phyloP scores from a whole-genome alignment of 306 rosid species.

The Quillaja saponaria region DNA sequence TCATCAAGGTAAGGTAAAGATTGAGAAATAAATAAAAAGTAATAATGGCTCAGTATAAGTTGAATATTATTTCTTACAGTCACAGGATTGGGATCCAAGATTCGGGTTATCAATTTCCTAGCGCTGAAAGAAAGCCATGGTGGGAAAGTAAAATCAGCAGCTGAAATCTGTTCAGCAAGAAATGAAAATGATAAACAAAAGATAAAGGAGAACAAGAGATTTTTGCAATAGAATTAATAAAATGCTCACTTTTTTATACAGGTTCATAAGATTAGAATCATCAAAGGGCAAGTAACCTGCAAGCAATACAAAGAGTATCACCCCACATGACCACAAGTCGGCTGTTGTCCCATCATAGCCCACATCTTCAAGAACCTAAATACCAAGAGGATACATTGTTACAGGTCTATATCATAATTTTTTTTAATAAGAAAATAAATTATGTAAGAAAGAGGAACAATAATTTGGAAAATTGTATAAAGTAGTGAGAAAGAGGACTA shows the following conservation, averaged over 20 bases:
- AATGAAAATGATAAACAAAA: conserved; percentile 32
- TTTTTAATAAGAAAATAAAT: no score
- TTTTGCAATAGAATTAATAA: conserved; percentile 20
- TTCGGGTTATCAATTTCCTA: conserved; percentile 80
- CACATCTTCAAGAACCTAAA: conserved; percentile 84
- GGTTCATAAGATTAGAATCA: conserved; percentile 80
- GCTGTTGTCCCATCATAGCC: conserved; percentile 98
- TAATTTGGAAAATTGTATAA: no score
- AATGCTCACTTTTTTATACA: conserved; percentile 80
- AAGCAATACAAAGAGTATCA: conserved; percentile 93
- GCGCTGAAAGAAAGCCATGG: conserved; percentile 96
- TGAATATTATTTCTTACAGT: conserved; percentile 58
- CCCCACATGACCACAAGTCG: conserved; percentile 99
- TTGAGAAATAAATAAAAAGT: no score
- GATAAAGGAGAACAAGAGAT: conserved; percentile 17
- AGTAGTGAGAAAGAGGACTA: no score
- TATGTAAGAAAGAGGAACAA: no score
- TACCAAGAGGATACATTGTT: conserved; percentile 23
- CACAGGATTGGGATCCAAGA: conserved; percentile 90
- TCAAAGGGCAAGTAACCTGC: conserved; percentile 99
- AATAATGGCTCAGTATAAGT: conserved; percentile 14
- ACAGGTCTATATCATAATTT: conserved; percentile 18
- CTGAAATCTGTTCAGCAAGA: conserved; percentile 74
- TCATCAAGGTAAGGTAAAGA: conserved; percentile 10
- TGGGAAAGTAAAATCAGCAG: conserved; percentile 87